Percentiles rank a stretch among this genome's conserved stretches.
Evolutionary conservation across 2,329 filamentous ascomycete species (phyloP).

Genomic region (Trichoderma endophyticum): DNA sequence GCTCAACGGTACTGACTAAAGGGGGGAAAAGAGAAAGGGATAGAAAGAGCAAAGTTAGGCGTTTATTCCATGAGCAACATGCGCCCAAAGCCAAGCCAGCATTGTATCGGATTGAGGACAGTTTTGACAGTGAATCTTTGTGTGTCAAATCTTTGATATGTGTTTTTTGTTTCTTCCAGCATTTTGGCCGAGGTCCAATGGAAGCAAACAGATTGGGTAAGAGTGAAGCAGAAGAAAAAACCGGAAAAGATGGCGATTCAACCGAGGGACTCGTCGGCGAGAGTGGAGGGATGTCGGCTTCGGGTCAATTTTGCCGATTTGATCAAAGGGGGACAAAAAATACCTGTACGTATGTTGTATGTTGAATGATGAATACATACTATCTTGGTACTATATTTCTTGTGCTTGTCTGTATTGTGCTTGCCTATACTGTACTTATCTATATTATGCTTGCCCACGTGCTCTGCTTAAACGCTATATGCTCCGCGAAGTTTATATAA

Average conservation of each 20-base stretch:
- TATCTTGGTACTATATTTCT: background rate
- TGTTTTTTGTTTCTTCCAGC: slow-evolving; percentile 8
- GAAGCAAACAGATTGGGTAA: slow-evolving; percentile 15
- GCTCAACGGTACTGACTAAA: slow-evolving; percentile 22
- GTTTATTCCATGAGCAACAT: background rate
- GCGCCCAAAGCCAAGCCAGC: background rate
- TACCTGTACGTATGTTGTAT: background rate
- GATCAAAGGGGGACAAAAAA: background rate
- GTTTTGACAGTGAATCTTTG: background rate
- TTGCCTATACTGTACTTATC: background rate
- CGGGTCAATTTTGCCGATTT: background rate
- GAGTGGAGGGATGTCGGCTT: background rate
- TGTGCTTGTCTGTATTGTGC: background rate
- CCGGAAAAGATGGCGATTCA: background rate
- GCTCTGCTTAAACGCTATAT: background rate
- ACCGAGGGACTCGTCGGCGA: background rate
- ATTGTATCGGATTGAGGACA: background rate
- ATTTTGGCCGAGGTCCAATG: background rate
- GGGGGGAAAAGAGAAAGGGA: background rate
- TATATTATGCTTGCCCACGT: background rate
- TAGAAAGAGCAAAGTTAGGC: background rate
- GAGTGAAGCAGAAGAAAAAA: background rate
- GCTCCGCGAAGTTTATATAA: background rate
- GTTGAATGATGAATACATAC: background rate
- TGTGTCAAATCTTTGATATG: slow-evolving; percentile 5